Percentiles rank a stretch among this genome's conserved stretches.
These are phyloP conservation scores for Telfairia occidentalis DNA, from an alignment of 331 rosid species.

Conservation along the genomic window DNA sequence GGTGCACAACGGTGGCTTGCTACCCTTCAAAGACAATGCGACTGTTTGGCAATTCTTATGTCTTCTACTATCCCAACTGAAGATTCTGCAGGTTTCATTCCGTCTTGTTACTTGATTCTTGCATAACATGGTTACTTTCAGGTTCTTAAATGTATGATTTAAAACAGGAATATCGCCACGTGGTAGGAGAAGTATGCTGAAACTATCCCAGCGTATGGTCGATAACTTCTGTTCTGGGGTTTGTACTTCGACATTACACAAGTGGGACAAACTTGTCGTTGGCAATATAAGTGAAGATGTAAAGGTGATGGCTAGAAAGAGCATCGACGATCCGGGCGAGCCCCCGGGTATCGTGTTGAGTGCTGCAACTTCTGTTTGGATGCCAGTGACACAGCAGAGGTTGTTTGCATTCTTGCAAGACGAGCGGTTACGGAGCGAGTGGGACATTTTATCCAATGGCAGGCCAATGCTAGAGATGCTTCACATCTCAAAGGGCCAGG, in stretches of 20 bases:
- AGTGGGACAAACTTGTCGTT: slow-evolving; percentile 45
- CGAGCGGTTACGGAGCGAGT: slow-evolving; percentile 38
- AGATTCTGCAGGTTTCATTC: slow-evolving; percentile 40
- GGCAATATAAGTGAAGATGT: slow-evolving; percentile 37
- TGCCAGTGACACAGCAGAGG: slow-evolving; percentile 43
- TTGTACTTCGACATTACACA: slow-evolving; percentile 34
- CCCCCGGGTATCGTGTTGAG: slow-evolving; percentile 56
- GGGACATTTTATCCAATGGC: slow-evolving; percentile 57
- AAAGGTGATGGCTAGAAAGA: slow-evolving; percentile 48
- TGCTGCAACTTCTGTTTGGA: slow-evolving; percentile 72
- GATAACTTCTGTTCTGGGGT: slow-evolving; percentile 61
- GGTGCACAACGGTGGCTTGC: slow-evolving; percentile 87
- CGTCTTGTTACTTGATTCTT: slow-evolving; percentile 1
- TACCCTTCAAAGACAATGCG: slow-evolving; percentile 69
- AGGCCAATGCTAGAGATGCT: slow-evolving; percentile 50
- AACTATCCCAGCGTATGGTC: slow-evolving; percentile 67
- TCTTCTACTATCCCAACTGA: slow-evolving; percentile 32
- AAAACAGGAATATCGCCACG: slow-evolving; percentile 26
- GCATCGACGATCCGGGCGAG: slow-evolving; percentile 41
- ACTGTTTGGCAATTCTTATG: slow-evolving; percentile 42
- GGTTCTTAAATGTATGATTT: slow-evolving; percentile 9
- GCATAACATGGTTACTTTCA: background rate
- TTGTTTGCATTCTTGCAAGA: slow-evolving; percentile 56
- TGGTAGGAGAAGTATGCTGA: slow-evolving; percentile 46
- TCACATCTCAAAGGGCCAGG: slow-evolving; percentile 45